These are phyloP conservation scores for Diplosphaera chodatii DNA, from an alignment of 139 green algal species.

Conservation along the genomic window DNA sequence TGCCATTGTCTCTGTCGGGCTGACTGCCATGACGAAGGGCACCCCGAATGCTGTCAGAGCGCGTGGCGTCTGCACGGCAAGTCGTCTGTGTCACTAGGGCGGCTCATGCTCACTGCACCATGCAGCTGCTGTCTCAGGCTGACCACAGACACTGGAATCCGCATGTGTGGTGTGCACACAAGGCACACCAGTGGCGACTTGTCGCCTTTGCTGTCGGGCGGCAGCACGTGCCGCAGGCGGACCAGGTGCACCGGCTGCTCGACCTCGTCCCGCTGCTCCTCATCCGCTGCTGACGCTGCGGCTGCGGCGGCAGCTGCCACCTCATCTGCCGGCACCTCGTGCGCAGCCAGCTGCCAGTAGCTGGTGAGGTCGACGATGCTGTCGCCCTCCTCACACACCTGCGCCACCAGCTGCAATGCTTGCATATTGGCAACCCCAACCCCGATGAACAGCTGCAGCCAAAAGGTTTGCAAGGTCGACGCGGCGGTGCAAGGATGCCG, in stretches of 20 bases:
- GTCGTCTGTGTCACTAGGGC: not conserved
- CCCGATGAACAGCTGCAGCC: too few relatives aligned
- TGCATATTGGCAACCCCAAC: too few relatives aligned
- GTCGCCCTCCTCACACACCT: constrained; percentile 46
- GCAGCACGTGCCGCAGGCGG: not conserved
- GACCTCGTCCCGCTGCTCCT: constrained; percentile 16
- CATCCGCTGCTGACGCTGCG: constrained; percentile 2
- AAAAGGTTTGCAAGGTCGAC: too few relatives aligned
- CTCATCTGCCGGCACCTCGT: constrained; percentile 72
- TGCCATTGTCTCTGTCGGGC: constrained; percentile 64
- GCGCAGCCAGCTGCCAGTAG: constrained; percentile 73
- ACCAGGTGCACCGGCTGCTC: constrained; percentile 3
- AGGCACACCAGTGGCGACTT: constrained; percentile 8
- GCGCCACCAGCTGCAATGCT: too few relatives aligned
- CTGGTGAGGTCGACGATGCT: constrained; percentile 64
- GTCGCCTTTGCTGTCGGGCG: not conserved
- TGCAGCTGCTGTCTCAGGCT: too few relatives aligned
- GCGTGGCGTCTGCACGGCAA: not conserved
- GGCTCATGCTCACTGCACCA: not conserved
- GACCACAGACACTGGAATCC: not conserved
- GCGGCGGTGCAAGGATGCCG: too few relatives aligned
- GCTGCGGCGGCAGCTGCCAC: constrained; percentile 11
- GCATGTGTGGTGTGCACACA: constrained; percentile 7
- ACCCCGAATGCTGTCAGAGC: constrained; percentile 70
- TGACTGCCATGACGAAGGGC: constrained; percentile 77